A percentile compares a stretch with the other conserved stretches of the same genome.
Conservation (phyloP, 495 filamentous ascomycete species). For the Thermothielavioides terrestris region DNA sequence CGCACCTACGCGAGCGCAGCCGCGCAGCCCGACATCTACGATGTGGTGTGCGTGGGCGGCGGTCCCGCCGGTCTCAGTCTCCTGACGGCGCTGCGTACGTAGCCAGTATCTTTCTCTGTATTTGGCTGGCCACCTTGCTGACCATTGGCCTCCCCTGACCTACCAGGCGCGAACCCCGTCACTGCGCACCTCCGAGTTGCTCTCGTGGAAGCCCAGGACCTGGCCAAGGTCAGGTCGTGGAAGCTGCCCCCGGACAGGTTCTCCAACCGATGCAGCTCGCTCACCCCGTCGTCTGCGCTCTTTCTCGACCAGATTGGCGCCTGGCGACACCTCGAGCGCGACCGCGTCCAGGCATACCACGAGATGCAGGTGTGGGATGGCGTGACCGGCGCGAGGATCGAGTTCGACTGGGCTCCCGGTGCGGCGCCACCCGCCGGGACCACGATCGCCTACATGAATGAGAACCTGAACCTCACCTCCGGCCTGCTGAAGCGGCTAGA, state of each 20-base stretch:
- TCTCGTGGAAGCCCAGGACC: conserved; percentile 82
- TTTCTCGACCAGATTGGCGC: conserved; percentile 74
- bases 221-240: conserved; percentile 55
- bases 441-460: conserved; percentile 90
- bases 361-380: conserved; percentile 98
- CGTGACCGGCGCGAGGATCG: conserved; percentile 73
- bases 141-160: conserved; percentile 1
- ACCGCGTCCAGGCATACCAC: conserved; percentile 76
- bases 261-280: conserved; percentile 89
- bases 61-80: conserved; percentile 93
- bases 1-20: conserved; percentile 33
- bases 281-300: conserved; percentile 73
- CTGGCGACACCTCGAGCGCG: conserved; percentile 64
- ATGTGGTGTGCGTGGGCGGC: conserved; percentile 92
- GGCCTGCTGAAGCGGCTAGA: conserved; percentile 63
- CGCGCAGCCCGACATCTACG: conserved; percentile 59
- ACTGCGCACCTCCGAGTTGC: conserved; percentile 76
- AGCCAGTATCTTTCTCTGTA: neutral
- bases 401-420: conserved; percentile 66
- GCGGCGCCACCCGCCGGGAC: conserved; percentile 30
- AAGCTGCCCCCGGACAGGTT: conserved; percentile 57
- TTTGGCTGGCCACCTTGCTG: neutral
- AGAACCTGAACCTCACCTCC: conserved; percentile 81
- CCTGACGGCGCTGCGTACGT: conserved; percentile 73
- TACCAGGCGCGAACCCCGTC: conserved; percentile 52